These are phyloP conservation scores for Solanum etuberosum DNA, from an alignment of 257 asterid genomes.

Conservation along the genomic window DNA sequence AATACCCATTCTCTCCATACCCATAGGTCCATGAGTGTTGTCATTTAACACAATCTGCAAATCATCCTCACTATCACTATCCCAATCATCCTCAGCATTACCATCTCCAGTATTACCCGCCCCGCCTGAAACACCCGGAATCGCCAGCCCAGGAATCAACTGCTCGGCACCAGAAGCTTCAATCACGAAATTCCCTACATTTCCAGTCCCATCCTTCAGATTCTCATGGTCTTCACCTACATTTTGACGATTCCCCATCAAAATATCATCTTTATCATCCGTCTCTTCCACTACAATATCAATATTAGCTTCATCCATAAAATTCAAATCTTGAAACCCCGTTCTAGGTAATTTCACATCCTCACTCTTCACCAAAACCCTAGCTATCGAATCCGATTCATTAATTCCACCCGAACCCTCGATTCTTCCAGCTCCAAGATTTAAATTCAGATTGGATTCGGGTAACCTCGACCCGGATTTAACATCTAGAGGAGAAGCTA, in stretches of 20 bases:
- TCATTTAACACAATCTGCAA: conserved; percentile 74
- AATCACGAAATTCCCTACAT: conserved; percentile 6
- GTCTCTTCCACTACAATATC: conserved; percentile 49
- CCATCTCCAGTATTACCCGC: conserved; percentile 18
- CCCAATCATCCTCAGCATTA: conserved; percentile 46
- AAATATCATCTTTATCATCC: conserved; percentile 38
- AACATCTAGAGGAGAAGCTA: background rate
- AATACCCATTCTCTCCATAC: conserved; percentile 36
- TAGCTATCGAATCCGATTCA: conserved; percentile 13
- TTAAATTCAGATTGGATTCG: conserved; percentile 30
- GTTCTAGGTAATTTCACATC: conserved; percentile 15
- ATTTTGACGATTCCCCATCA: conserved; percentile 29
- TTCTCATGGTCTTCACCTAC: conserved; percentile 1
- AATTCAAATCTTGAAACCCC: conserved; percentile 28
- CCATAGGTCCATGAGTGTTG: conserved; percentile 35
- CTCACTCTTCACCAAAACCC: conserved; percentile 51
- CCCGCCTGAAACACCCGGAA: conserved; percentile 43
- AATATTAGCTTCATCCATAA: conserved; percentile 49
- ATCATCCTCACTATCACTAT: conserved; percentile 71
- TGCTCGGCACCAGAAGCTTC: conserved; percentile 2
- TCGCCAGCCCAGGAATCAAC: conserved; percentile 39
- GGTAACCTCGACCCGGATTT: conserved; percentile 7
- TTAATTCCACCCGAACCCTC: conserved; percentile 9
- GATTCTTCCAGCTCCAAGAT: conserved; percentile 2
- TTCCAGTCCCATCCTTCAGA: conserved; percentile 7